Evolutionary conservation across 2,329 filamentous ascomycete genomes (phyloP).

Genomic region (Triangularia setosa): DNA sequence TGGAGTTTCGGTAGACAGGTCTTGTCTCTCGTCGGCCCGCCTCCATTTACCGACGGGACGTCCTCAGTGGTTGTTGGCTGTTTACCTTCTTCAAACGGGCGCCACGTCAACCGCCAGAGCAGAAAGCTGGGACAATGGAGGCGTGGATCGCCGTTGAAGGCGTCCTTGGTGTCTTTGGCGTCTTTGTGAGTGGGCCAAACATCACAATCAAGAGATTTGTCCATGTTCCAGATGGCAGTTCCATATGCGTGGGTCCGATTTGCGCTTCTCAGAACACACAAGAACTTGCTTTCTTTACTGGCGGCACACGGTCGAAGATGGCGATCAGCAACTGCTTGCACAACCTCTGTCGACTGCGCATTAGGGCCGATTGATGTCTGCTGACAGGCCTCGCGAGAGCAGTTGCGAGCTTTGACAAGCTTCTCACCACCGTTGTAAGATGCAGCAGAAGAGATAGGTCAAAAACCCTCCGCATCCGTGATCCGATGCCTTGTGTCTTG

Average conservation of each 20-base stretch:
- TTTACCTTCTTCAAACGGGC: slow-evolving; percentile 2
- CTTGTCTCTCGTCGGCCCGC: not conserved
- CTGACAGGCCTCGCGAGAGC: not conserved
- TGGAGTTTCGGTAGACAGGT: not conserved
- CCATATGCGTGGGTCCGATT: not conserved
- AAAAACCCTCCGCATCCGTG: not conserved
- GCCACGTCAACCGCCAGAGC: slow-evolving; percentile 6
- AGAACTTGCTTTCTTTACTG: too few relatives aligned
- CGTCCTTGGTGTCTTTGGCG: not conserved
- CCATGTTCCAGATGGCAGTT: not conserved
- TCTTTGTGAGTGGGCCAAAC: not conserved
- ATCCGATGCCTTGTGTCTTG: not conserved
- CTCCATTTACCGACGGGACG: not conserved
- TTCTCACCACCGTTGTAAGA: not conserved
- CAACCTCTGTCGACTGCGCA: not conserved
- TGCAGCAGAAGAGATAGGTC: not conserved
- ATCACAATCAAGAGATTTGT: not conserved
- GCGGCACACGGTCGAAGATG: too few relatives aligned
- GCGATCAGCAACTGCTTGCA: not conserved
- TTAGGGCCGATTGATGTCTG: slow-evolving; percentile 8
- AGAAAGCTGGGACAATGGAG: not conserved
- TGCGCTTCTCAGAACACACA: not conserved
- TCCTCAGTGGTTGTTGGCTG: not conserved
- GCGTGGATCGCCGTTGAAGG: slow-evolving; percentile 2
- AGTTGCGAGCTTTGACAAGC: slow-evolving; percentile 5